These are phyloP conservation scores for Linnemannia zychae DNA, from an alignment of 192 early-diverging fungal genomes.

Conservation along the genomic window DNA sequence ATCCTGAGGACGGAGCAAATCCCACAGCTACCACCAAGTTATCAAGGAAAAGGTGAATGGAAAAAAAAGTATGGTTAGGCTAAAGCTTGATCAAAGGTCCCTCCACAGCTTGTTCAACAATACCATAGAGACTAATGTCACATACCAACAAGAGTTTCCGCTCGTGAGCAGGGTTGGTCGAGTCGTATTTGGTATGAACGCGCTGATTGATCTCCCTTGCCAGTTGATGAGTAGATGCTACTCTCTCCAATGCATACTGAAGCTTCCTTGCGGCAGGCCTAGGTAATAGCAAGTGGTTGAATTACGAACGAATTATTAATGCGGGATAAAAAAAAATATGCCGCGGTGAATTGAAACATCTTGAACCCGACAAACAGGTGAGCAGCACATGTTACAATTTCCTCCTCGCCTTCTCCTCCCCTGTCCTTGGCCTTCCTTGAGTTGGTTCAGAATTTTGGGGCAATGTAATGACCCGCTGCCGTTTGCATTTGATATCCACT, in stretches of 20 bases:
- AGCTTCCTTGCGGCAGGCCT: conserved; percentile 69
- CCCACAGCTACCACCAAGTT: conserved; percentile 68
- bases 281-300: conserved; percentile 54
- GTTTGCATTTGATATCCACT: background rate
- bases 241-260: conserved; percentile 61
- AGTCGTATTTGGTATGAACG: conserved; percentile 73
- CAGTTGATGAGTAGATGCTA: conserved; percentile 65
- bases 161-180: conserved; percentile 69
- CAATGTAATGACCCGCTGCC: background rate
- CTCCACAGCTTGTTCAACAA: no score
- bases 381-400: background rate
- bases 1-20: conserved; percentile 68
- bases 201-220: conserved; percentile 71
- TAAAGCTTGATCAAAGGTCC: no score
- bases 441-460: background rate
- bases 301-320: conserved; percentile 69
- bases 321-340: background rate
- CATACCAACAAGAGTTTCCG: conserved; percentile 69
- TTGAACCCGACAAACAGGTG: background rate
- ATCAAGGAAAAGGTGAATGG: conserved; percentile 6
- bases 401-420: background rate
- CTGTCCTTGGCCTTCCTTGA: no score
- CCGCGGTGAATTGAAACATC: background rate
- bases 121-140: background rate
- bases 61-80: background rate